phyloP scores from a whole-genome alignment of 352 stramenopile genomes.

The Phytopythium boreale region DNA sequence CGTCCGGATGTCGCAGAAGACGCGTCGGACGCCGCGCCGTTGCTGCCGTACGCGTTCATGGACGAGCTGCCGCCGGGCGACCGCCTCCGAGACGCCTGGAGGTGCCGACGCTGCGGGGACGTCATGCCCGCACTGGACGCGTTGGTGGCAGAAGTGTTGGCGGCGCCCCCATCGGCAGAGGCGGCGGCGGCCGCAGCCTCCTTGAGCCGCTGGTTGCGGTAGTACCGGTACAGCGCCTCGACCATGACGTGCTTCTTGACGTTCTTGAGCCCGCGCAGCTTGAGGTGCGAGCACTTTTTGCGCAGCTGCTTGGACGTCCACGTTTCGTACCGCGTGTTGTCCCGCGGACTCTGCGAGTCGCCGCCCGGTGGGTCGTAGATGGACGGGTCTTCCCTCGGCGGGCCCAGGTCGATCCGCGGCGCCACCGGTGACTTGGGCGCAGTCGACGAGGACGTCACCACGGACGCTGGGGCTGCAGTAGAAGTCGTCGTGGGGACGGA shows the following conservation, averaged over 20 bases:
- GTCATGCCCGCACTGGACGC: conserved; percentile 11
- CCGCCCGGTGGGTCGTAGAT: conserved; percentile 35
- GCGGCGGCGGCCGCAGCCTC: conserved; percentile 19
- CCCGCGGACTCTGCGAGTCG: conserved; percentile 48
- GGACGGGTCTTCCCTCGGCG: conserved; percentile 33
- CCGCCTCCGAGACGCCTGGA: conserved; percentile 1
- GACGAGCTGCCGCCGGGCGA: not conserved
- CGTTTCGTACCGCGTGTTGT: conserved; percentile 70
- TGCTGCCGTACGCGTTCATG: not conserved
- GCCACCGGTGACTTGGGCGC: conserved; percentile 4
- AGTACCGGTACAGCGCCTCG: conserved; percentile 74
- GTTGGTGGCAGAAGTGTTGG: not conserved
- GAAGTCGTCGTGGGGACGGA: not conserved
- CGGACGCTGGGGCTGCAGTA: no score
- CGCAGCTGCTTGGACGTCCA: conserved; percentile 82
- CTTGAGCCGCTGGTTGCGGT: conserved; percentile 61
- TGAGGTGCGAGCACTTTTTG: conserved; percentile 80
- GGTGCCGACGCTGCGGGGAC: conserved; percentile 14
- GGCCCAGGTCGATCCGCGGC: conserved; percentile 16
- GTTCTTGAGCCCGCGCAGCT: conserved; percentile 78
- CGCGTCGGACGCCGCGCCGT: not conserved
- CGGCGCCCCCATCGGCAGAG: conserved; percentile 2
- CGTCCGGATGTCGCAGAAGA: not conserved
- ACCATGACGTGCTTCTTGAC: conserved; percentile 88
- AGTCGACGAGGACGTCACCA: not conserved